Percentiles rank a stretch among this genome's conserved stretches.
phyloP scores from a whole-genome alignment of 176 grass and related monocot genomes.

The Panicum miliaceum region DNA sequence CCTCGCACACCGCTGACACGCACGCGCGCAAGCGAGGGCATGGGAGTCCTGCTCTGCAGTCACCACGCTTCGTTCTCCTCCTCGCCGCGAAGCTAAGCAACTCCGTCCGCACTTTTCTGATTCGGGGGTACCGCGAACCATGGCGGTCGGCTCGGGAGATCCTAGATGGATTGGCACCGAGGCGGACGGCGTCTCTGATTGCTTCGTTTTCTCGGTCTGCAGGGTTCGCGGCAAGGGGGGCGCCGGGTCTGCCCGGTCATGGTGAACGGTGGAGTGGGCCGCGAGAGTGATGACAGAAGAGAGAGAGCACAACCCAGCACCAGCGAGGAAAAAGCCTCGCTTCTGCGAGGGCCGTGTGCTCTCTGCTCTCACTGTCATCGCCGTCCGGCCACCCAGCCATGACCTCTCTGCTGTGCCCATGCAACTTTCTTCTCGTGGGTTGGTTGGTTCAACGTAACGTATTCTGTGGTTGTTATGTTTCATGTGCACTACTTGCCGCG shows the following conservation, averaged over 20 bases:
- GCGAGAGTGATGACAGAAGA: constrained; percentile 81
- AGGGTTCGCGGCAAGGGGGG: not conserved
- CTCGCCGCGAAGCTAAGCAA: not conserved
- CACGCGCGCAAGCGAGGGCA: not conserved
- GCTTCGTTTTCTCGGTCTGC: not conserved
- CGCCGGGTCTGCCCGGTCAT: not conserved
- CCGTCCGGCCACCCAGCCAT: constrained; percentile 17
- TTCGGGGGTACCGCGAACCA: not conserved
- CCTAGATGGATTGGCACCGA: too few relatives aligned
- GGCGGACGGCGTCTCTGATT: not conserved
- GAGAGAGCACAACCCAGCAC: constrained; percentile 91
- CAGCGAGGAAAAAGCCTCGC: constrained; percentile 58
- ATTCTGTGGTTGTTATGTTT: not conserved
- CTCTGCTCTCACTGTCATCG: constrained; percentile 95
- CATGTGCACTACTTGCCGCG: not conserved
- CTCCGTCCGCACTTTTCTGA: not conserved
- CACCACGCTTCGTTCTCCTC: not conserved
- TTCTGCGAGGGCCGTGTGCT: constrained; percentile 84
- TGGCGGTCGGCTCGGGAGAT: too few relatives aligned
- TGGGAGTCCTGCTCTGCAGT: not conserved
- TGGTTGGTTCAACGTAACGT: not conserved
- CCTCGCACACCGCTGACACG: not conserved
- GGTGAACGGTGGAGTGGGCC: not conserved
- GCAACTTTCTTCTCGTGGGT: not conserved
- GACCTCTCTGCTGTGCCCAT: not conserved